phyloP scores from a whole-genome alignment of 495 filamentous ascomycete species.

The Penicillium mononematosum region DNA sequence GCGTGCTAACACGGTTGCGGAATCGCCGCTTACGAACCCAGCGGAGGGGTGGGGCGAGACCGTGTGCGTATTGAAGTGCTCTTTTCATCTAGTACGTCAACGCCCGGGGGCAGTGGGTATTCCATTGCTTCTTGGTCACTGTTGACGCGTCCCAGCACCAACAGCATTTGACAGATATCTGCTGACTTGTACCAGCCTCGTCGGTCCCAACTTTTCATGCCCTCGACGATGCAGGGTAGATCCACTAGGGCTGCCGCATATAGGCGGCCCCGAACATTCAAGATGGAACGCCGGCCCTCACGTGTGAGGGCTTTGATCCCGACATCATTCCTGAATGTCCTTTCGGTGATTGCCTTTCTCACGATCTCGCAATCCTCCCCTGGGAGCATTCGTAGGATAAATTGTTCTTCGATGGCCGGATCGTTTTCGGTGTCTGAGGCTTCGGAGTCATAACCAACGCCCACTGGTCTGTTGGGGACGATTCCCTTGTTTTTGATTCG shows the following conservation, averaged over 20 bases:
- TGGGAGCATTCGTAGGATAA: slow-evolving; percentile 84
- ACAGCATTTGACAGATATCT: slow-evolving; percentile 93
- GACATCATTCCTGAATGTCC: slow-evolving; percentile 70
- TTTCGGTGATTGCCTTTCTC: slow-evolving; percentile 65
- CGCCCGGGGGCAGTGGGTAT: slow-evolving; percentile 60
- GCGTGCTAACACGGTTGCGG: slow-evolving; percentile 69
- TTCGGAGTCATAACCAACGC: slow-evolving; percentile 96
- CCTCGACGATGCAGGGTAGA: slow-evolving; percentile 87
- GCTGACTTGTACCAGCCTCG: slow-evolving; percentile 89
- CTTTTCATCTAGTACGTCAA: slow-evolving; percentile 57
- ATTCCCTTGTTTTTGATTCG: slow-evolving; percentile 61
- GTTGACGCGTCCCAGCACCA: slow-evolving; percentile 69
- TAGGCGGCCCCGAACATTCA: slow-evolving; percentile 64
- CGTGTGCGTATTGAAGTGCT: slow-evolving; percentile 83
- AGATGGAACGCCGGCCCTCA: slow-evolving; percentile 69
- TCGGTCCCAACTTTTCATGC: slow-evolving; percentile 95
- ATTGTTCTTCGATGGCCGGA: slow-evolving; percentile 81
- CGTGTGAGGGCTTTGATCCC: slow-evolving; percentile 73
- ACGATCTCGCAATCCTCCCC: slow-evolving; percentile 83
- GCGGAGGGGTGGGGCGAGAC: slow-evolving; percentile 87
- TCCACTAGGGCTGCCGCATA: slow-evolving; percentile 86
- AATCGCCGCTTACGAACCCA: slow-evolving; percentile 84
- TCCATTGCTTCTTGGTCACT: slow-evolving; percentile 72
- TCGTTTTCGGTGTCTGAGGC: slow-evolving; percentile 85
- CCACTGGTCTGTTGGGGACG: slow-evolving; percentile 60